phyloP scores from a whole-genome alignment of 305 asterid species.

The Fraxinus angustifolia region DNA sequence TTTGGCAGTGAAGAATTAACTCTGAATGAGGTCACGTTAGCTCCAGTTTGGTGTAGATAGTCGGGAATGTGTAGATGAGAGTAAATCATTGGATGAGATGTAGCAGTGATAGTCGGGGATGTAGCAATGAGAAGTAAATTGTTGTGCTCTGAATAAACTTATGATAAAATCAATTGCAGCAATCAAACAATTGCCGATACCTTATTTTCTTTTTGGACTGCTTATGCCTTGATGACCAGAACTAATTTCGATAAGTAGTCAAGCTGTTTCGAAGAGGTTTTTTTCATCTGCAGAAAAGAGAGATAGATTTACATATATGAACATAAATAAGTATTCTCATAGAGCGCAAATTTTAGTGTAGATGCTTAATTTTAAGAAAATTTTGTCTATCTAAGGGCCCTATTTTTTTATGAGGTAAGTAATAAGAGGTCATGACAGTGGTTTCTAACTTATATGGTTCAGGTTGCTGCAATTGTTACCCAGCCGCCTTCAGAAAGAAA shows the following conservation, averaged over 20 bases:
- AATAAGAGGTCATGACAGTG: slow-evolving; percentile 3
- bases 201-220: background rate
- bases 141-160: background rate
- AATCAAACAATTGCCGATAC: background rate
- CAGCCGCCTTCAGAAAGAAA: slow-evolving; percentile 91
- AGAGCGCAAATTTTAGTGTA: background rate
- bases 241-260: background rate
- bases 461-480: slow-evolving; percentile 89
- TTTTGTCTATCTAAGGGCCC: background rate
- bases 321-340: background rate
- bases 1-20: background rate
- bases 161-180: background rate
- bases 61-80: background rate
- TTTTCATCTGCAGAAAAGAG: background rate
- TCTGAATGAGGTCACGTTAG: background rate
- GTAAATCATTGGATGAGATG: background rate
- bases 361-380: background rate
- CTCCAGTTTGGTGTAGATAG: background rate
- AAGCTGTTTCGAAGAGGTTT: background rate
- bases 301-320: background rate
- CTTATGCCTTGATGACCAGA: background rate
- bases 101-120: background rate
- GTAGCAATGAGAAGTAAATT: background rate
- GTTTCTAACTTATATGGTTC: slow-evolving; percentile 24
- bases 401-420: background rate